Conservation (phyloP, 2,329 filamentous ascomycete genomes). For the Trichophyton rubrum region DNA sequence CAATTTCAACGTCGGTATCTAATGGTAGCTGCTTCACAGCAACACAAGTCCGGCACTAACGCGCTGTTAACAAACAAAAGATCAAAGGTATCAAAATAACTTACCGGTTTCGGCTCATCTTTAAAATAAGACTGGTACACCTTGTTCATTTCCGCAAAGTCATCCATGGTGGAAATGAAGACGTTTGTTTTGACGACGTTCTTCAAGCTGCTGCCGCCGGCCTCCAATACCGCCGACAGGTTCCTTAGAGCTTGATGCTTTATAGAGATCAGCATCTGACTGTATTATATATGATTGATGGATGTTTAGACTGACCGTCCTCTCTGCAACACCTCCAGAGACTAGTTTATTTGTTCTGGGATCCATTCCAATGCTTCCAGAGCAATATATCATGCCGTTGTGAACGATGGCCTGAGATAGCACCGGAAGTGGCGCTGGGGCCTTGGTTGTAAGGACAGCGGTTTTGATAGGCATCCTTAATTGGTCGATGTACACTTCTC, state of each 20-base stretch:
- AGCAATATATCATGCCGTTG: slow-evolving; percentile 60
- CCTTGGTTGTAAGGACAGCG: slow-evolving; percentile 36
- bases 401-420: slow-evolving; percentile 49
- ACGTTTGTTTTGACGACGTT: slow-evolving; percentile 57
- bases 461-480: slow-evolving; percentile 16
- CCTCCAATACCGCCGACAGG: slow-evolving; percentile 47
- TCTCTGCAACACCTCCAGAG: slow-evolving; percentile 33
- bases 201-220: slow-evolving; percentile 45
- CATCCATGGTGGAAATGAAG: slow-evolving; percentile 52
- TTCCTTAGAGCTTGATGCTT: slow-evolving; percentile 44
- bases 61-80: neutral
- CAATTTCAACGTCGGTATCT: slow-evolving; percentile 11
- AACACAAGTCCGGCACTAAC: slow-evolving; percentile 8
- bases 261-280: neutral
- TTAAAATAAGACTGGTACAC: slow-evolving; percentile 58
- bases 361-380: slow-evolving; percentile 49
- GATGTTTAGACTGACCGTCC: slow-evolving; percentile 9
- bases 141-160: slow-evolving; percentile 67
- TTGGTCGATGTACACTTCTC: neutral
- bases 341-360: slow-evolving; percentile 43
- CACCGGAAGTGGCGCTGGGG: slow-evolving; percentile 42
- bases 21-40: slow-evolving; percentile 10
- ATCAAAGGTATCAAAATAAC: neutral
- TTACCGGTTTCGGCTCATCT: slow-evolving; percentile 10
- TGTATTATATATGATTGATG: neutral